Conservation (phyloP, 495 filamentous ascomycete species). For the Aspergillus hancockii region DNA sequence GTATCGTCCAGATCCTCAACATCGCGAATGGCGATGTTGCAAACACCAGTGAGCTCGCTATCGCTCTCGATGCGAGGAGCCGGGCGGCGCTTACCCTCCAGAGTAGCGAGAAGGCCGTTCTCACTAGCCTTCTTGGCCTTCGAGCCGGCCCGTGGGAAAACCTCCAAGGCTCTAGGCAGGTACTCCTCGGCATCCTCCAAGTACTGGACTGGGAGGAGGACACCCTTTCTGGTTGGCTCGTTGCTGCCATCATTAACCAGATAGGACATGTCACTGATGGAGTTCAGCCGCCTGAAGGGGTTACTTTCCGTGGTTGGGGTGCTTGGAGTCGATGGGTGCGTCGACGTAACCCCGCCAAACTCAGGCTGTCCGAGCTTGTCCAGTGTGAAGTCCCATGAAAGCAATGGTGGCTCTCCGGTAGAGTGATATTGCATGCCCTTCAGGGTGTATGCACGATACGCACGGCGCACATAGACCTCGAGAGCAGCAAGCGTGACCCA, state of each 20-base stretch:
- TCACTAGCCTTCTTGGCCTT: conserved; percentile 42
- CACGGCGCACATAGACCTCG: conserved; percentile 94
- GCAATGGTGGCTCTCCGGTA: conserved; percentile 72
- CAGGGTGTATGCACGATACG: conserved; percentile 91
- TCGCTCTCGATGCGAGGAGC: conserved; percentile 52
- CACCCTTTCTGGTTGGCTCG: conserved; percentile 88
- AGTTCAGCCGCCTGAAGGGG: conserved; percentile 78
- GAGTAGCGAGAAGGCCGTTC: conserved; percentile 65
- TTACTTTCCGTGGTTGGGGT: conserved; percentile 68
- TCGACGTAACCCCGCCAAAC: conserved; percentile 75
- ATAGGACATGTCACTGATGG: conserved; percentile 96
- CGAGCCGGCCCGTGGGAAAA: conserved; percentile 60
- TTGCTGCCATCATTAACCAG: conserved; percentile 63
- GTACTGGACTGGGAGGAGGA: conserved; percentile 88
- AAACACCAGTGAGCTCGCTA: conserved; percentile 83
- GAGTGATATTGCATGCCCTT: conserved; percentile 86
- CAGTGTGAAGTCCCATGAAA: conserved; percentile 94
- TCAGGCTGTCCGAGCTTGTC: conserved; percentile 89
- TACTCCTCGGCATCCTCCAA: conserved; percentile 91
- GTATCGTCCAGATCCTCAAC: conserved; percentile 82
- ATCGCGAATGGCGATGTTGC: conserved; percentile 90
- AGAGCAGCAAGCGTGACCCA: conserved; percentile 94
- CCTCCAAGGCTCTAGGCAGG: conserved; percentile 77
- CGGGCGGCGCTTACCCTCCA: conserved; percentile 71
- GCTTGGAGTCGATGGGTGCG: conserved; percentile 78